phyloP scores from a whole-genome alignment of 1,284 basidiomycete genomes.

The Ceratobasidium sp. region DNA sequence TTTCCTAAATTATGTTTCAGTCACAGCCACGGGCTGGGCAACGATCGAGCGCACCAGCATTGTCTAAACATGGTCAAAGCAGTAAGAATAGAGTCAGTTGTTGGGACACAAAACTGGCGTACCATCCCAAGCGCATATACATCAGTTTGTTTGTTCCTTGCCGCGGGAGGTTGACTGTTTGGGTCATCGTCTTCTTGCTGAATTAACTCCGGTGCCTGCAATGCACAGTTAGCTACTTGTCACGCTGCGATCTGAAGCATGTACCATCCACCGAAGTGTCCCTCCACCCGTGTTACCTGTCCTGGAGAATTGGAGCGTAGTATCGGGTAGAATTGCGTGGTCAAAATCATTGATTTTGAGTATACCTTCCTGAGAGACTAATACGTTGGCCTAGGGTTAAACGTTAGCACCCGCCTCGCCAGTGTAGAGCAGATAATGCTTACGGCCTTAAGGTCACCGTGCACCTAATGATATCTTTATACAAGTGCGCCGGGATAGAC shows the following conservation, averaged over 20 bases:
- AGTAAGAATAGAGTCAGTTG: not conserved
- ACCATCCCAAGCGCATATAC: conserved; percentile 40
- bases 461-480: not conserved
- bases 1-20: not conserved
- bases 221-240: not conserved
- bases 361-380: conserved; percentile 1
- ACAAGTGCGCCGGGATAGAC: no score
- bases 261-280: conserved; percentile 34
- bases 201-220: conserved; percentile 23
- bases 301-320: conserved; percentile 17
- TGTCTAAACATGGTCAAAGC: not conserved
- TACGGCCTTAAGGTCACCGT: conserved; percentile 25
- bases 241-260: not conserved
- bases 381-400: not conserved
- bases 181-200: not conserved
- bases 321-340: conserved; percentile 10
- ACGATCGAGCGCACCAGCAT: not conserved
- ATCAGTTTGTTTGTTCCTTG: conserved; percentile 7
- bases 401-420: not conserved
- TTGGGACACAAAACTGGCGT: not conserved
- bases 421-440: not conserved
- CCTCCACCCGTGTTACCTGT: conserved; percentile 28
- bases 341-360: conserved; percentile 31
- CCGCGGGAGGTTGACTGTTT: not conserved
- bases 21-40: not conserved